Conservation (phyloP, 805 yeast species). For the Lipomyces sp. region DNA sequence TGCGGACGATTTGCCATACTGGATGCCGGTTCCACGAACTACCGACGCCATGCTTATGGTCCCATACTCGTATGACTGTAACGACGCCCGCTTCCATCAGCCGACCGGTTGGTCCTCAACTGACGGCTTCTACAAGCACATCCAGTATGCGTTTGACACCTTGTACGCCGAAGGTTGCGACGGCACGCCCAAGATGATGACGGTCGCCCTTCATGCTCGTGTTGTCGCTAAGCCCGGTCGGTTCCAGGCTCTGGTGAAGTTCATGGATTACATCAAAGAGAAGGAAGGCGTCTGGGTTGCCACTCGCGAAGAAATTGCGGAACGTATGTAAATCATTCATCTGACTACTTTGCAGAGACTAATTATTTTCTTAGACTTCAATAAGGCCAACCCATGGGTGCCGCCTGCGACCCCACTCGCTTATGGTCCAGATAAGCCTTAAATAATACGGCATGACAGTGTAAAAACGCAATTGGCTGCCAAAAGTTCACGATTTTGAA, state of each 20-base stretch:
- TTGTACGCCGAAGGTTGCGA: constrained; percentile 47
- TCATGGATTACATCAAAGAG: constrained; percentile 46
- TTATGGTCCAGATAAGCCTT: constrained; percentile 28
- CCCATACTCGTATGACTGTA: constrained; percentile 45
- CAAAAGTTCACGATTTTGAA: neutral
- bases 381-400: constrained; percentile 32
- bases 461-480: neutral
- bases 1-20: constrained; percentile 49
- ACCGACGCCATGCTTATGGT: constrained; percentile 42
- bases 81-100: constrained; percentile 43
- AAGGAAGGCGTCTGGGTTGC: constrained; percentile 49
- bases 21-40: constrained; percentile 46
- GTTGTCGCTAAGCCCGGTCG: constrained; percentile 49
- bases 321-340: constrained; percentile 27
- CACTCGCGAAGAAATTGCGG: constrained; percentile 49
- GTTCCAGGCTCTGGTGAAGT: constrained; percentile 46
- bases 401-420: constrained; percentile 32
- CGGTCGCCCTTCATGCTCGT: constrained; percentile 48
- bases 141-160: constrained; percentile 48
- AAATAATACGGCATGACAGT: neutral
- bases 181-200: constrained; percentile 46
- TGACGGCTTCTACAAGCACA: constrained; percentile 44
- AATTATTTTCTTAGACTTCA: constrained; percentile 23
- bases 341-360: neutral
- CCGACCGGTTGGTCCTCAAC: constrained; percentile 43